Evolutionary conservation across 2,329 filamentous ascomycete species (phyloP).

Genomic region (Paraconiothyrium sp.): DNA sequence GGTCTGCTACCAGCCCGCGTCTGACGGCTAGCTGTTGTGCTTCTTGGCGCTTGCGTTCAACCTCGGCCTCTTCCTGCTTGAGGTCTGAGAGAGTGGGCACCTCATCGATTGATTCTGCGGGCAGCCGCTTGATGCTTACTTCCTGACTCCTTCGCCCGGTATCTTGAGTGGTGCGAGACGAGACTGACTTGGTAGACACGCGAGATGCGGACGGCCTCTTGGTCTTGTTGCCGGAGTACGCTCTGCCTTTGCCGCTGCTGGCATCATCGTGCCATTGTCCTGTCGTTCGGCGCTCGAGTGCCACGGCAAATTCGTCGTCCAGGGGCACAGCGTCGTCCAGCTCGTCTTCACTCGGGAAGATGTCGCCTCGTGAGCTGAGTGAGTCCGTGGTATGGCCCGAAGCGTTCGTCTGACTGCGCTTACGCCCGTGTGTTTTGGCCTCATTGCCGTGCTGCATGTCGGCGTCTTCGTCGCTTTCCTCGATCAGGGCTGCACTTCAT

Average conservation of each 20-base stretch:
- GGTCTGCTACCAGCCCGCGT: conserved; percentile 58
- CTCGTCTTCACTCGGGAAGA: conserved; percentile 91
- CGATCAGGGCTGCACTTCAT: conserved; percentile 79
- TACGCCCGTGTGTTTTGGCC: conserved; percentile 57
- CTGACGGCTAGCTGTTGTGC: conserved; percentile 65
- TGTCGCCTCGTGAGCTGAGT: conserved; percentile 84
- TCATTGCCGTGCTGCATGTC: conserved; percentile 29
- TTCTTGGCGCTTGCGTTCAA: conserved; percentile 63
- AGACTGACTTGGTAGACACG: conserved; percentile 55
- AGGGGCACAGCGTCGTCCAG: conserved; percentile 88
- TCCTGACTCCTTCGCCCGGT: conserved; percentile 32
- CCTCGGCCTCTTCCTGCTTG: conserved; percentile 64
- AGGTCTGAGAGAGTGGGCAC: conserved; percentile 64
- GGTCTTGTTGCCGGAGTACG: conserved; percentile 46
- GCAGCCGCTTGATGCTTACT: conserved; percentile 33
- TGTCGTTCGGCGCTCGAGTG: conserved; percentile 75
- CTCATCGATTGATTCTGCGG: conserved; percentile 38
- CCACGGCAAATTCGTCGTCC: conserved; percentile 90
- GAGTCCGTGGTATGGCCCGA: conserved; percentile 87
- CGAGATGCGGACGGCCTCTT: conserved; percentile 58
- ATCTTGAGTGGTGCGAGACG: conserved; percentile 55
- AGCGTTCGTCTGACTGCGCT: conserved; percentile 79
- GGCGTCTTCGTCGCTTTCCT: conserved; percentile 62
- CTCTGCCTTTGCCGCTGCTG: conserved; percentile 72
- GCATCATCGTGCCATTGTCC: conserved; percentile 70